Percentiles rank a stretch among this genome's conserved stretches.
These are phyloP conservation scores for Pyrenochaeta sp. DNA, from an alignment of 2,329 filamentous ascomycete genomes.

Conservation along the genomic window DNA sequence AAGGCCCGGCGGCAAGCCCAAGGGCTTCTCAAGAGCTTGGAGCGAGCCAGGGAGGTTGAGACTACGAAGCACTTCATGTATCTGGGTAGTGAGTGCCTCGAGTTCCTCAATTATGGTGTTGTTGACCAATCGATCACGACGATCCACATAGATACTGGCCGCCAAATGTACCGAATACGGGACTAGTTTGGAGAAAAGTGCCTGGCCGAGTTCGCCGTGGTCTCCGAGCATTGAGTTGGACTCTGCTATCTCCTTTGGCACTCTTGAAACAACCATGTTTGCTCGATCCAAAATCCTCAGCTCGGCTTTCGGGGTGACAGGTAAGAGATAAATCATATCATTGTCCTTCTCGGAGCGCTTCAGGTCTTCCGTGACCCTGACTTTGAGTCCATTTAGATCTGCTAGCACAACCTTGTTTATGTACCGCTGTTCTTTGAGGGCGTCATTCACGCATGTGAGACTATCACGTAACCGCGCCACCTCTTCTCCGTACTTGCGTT, in stretches of 20 bases:
- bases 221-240: conserved; percentile 84
- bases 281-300: conserved; percentile 85
- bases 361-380: conserved; percentile 82
- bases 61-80: conserved; percentile 81
- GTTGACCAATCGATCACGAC: conserved; percentile 88
- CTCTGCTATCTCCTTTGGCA: conserved; percentile 82
- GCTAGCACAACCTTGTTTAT: conserved; percentile 82
- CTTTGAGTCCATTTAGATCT: conserved; percentile 85
- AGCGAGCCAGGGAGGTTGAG: conserved; percentile 90
- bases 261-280: conserved; percentile 82
- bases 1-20: conserved; percentile 85
- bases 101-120: conserved; percentile 86
- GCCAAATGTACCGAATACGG: conserved; percentile 96
- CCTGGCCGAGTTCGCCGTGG: conserved; percentile 79
- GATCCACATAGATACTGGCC: conserved; percentile 92
- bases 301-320: conserved; percentile 88
- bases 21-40: conserved; percentile 92
- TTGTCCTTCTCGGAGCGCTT: conserved; percentile 96
- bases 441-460: conserved; percentile 82
- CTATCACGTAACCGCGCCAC: conserved; percentile 86
- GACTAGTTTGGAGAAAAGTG: conserved; percentile 89
- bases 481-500: conserved; percentile 94
- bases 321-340: conserved; percentile 89
- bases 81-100: conserved; percentile 78
- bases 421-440: conserved; percentile 82